Conservation (phyloP, 2,329 filamentous ascomycete species). For the Sarocladium kiliense region DNA sequence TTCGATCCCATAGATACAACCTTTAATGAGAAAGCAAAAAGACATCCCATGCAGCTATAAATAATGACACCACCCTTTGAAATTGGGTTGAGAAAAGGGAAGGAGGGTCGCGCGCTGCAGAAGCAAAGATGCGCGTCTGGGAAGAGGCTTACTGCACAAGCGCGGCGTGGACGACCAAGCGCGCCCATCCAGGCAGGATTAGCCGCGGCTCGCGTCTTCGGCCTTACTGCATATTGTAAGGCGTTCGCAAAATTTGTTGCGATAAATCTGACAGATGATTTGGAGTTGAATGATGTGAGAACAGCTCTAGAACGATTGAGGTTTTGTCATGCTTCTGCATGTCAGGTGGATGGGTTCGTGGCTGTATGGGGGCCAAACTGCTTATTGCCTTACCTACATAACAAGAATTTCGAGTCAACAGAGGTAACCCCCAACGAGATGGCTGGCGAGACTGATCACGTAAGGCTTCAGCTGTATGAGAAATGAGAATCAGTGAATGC, state of each 20-base stretch:
- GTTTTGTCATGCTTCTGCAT: not conserved
- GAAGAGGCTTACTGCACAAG: not conserved
- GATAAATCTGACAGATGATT: not conserved
- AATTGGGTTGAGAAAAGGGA: not conserved
- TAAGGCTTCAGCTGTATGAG: not conserved
- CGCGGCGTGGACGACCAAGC: not conserved
- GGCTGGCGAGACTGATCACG: not conserved
- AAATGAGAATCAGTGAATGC: not conserved
- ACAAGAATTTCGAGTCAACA: too few relatives aligned
- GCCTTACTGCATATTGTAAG: not conserved
- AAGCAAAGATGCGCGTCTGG: not conserved
- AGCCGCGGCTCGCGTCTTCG: not conserved
- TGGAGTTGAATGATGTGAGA: not conserved
- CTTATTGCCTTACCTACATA: not conserved
- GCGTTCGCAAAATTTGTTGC: not conserved
- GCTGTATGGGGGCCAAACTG: conserved; percentile 3
- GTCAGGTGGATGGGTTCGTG: not conserved
- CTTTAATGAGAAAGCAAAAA: too few relatives aligned
- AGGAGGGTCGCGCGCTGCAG: not conserved
- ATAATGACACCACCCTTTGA: not conserved
- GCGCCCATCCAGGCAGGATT: not conserved
- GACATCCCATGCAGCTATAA: too few relatives aligned
- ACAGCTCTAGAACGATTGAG: not conserved
- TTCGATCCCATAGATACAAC: too few relatives aligned
- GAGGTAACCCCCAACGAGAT: too few relatives aligned